Percentiles rank a stretch among this genome's conserved stretches.
Conservation (phyloP, 1,284 basidiomycete genomes). For the Pyrrhoderma lamaoense region DNA sequence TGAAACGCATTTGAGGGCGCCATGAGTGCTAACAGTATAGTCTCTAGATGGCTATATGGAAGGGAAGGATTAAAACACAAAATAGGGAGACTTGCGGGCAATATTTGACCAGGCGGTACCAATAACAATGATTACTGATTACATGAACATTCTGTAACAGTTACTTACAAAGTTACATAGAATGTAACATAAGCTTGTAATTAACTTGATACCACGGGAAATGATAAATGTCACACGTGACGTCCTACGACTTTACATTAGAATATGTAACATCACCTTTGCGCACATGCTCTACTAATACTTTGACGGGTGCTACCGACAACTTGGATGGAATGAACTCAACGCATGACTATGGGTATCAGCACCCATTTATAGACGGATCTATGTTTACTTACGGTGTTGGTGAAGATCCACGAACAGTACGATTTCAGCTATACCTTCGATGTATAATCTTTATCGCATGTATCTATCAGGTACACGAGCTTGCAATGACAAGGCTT, state of each 20-base stretch:
- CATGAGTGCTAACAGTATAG: conserved; percentile 6
- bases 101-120: no score
- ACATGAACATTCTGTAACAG: no score
- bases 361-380: conserved; percentile 43
- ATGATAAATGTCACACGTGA: no score
- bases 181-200: no score
- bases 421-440: conserved; percentile 25
- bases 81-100: no score
- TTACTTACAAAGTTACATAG: no score
- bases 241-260: no score
- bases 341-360: conserved; percentile 28
- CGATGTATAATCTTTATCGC: background rate
- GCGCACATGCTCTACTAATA: background rate
- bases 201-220: no score
- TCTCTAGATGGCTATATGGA: conserved; percentile 4
- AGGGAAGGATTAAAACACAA: background rate
- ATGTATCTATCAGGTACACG: conserved; percentile 31
- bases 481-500: conserved; percentile 42
- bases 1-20: conserved; percentile 13
- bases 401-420: conserved; percentile 39
- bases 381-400: conserved; percentile 28
- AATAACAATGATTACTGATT: no score
- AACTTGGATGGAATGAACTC: background rate
- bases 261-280: no score
- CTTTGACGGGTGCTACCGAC: background rate